phyloP scores from a whole-genome alignment of 2,329 filamentous ascomycete species.

The Alternaria consortialis region DNA sequence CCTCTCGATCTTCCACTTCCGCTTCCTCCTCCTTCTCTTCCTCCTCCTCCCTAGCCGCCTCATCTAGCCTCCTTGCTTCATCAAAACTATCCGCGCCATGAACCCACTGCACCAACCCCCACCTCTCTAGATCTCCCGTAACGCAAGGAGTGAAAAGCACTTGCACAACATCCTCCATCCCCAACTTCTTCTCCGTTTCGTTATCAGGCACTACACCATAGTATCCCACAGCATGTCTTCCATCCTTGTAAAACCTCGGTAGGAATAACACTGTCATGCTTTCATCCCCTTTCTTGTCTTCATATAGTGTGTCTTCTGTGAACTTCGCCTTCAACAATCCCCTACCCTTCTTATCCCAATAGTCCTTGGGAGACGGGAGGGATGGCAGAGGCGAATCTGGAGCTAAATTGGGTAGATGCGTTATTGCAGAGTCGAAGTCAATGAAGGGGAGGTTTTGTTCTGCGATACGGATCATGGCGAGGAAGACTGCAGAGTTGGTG shows the following conservation, averaged over 20 bases:
- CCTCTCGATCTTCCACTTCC: neutral
- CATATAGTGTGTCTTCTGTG: slow-evolving; percentile 1
- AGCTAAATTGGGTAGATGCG: slow-evolving; percentile 32
- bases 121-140: slow-evolving; percentile 7
- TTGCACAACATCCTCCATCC: neutral
- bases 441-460: slow-evolving; percentile 28
- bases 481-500: slow-evolving; percentile 25
- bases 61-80: neutral
- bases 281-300: neutral
- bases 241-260: slow-evolving; percentile 27
- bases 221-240: slow-evolving; percentile 24
- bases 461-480: slow-evolving; percentile 34
- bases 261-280: slow-evolving; percentile 23
- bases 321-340: neutral
- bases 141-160: slow-evolving; percentile 25
- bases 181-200: neutral
- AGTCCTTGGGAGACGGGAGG: neutral
- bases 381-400: slow-evolving; percentile 13
- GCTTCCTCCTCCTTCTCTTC: neutral
- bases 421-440: slow-evolving; percentile 26
- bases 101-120: slow-evolving; percentile 13
- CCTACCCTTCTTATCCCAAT: too few relatives aligned
- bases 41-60: neutral
- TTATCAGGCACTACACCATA: neutral
- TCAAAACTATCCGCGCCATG: neutral